Conservation (phyloP, 495 filamentous ascomycete genomes). For the Trypethelium eluteriae region DNA sequence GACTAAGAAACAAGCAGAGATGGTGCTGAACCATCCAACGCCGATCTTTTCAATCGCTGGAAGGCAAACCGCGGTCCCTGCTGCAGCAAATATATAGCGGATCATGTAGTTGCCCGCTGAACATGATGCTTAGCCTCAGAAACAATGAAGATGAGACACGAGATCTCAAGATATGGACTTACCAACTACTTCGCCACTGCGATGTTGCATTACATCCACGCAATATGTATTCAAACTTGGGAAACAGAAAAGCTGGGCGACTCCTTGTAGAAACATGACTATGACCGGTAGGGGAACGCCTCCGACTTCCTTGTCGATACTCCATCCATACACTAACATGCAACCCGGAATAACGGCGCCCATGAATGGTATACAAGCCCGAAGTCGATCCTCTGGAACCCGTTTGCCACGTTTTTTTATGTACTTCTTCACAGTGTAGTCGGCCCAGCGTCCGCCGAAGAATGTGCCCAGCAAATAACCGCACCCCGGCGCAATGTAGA, state of each 20-base stretch:
- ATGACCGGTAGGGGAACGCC: conserved; percentile 61
- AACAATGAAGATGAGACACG: conserved; percentile 8
- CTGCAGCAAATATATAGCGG: conserved; percentile 59
- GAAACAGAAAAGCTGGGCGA: conserved; percentile 66
- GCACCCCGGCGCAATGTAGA: conserved; percentile 66
- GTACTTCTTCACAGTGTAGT: conserved; percentile 56
- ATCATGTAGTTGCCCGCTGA: conserved; percentile 62
- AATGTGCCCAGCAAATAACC: conserved; percentile 66
- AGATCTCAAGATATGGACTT: conserved; percentile 12
- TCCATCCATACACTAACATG: conserved; percentile 67
- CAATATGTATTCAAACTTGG: conserved; percentile 68
- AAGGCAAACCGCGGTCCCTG: conserved; percentile 57
- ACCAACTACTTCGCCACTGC: conserved; percentile 56
- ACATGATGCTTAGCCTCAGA: not conserved
- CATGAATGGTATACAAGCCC: conserved; percentile 53
- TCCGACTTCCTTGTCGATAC: conserved; percentile 56
- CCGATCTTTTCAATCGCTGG: conserved; percentile 60
- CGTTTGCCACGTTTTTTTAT: conserved; percentile 43
- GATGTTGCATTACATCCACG: conserved; percentile 62
- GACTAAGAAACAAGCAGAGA: conserved; percentile 47
- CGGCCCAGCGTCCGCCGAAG: conserved; percentile 63
- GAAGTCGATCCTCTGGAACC: conserved; percentile 62
- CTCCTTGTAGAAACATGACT: conserved; percentile 63
- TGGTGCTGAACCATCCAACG: conserved; percentile 49
- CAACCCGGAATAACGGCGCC: conserved; percentile 54